These are phyloP conservation scores for Apophysomyces ossiformis DNA, from an alignment of 371 early-diverging fungal species.

Conservation along the genomic window DNA sequence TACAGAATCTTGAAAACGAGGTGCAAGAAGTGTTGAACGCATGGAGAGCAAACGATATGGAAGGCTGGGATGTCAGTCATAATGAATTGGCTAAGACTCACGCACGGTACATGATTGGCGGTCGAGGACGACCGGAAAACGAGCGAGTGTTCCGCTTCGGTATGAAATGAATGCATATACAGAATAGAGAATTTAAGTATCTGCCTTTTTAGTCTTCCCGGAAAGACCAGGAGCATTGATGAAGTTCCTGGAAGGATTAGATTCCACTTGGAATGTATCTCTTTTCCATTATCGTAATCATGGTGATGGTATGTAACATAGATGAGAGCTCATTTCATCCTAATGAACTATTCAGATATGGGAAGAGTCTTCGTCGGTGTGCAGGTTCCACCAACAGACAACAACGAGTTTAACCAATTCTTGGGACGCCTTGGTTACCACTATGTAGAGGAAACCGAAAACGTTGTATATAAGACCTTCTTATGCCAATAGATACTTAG, in stretches of 20 bases:
- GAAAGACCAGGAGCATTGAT: slow-evolving; percentile 93
- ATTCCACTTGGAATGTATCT: slow-evolving; percentile 86
- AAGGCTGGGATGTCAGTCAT: slow-evolving; percentile 79
- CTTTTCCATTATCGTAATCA: slow-evolving; percentile 97
- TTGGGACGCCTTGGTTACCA: slow-evolving; percentile 78
- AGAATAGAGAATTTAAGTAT: not conserved
- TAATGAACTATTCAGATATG: slow-evolving; percentile 64
- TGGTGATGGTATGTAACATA: slow-evolving; percentile 74
- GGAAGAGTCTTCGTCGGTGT: slow-evolving; percentile 92
- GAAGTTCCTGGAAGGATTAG: slow-evolving; percentile 79
- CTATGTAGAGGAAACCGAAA: slow-evolving; percentile 89
- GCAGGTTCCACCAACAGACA: slow-evolving; percentile 80
- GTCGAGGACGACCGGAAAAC: slow-evolving; percentile 72
- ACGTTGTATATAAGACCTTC: slow-evolving; percentile 83
- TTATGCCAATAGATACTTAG: slow-evolving; percentile 35
- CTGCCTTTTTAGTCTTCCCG: slow-evolving; percentile 72
- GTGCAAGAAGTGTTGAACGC: slow-evolving; percentile 64
- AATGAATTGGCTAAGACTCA: slow-evolving; percentile 96
- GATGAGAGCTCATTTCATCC: not conserved
- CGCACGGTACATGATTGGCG: slow-evolving; percentile 92
- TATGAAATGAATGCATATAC: slow-evolving; percentile 19
- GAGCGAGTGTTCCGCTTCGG: slow-evolving; percentile 92
- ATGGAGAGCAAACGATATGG: slow-evolving; percentile 66
- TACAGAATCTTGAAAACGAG: slow-evolving; percentile 68
- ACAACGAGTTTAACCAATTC: slow-evolving; percentile 67